Base-by-base conservation (phyloP, 2,329 filamentous ascomycete genomes). In the Hysterium pulicare region DNA sequence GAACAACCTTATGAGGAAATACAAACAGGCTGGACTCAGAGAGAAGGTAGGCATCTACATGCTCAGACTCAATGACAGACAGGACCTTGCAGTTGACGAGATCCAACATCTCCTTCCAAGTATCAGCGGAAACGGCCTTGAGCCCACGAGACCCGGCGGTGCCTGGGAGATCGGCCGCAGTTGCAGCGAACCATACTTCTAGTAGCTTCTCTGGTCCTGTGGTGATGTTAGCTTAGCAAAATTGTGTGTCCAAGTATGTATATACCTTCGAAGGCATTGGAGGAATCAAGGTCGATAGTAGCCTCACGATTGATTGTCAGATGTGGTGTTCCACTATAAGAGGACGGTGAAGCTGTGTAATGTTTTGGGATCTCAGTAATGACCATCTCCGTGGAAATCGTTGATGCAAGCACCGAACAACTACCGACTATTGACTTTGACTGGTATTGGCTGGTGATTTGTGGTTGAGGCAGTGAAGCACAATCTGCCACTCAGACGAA, bases 11-110 rank as follows among this genome's bases (percentile, higher is more conserved):
- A 80, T 98, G 93, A n/a, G 90, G 90, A 70, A 95, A 98, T 57
- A 98, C 89, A 66, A 98, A 98, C 90, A 98, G 95, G 86, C 93
- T 97, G 31, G 93, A 97, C 73, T 98, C 93, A 50, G 93, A 98
- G 42, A 98, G 78, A 5, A 98, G 82, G 66, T 98, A 98, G 52
- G 93, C 91, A 64, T 98, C 93, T 57, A 97, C 86, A 63, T 91
- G 84, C 50, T 95, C 90, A 19, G 91, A 95, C 64, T 91, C 84
- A 50, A 98, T 81, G 49, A 95, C 86, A 3, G 93, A 98, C 42
- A 98, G 77, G 42, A 98, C 90, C 74, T 98, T 93, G 83, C 93
- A 98, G 68, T 96, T 95, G 71, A 98, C 93, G 62, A 96, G 79
- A 66, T 98, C 93, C 46, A 98, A 81, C 93, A 98, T 96, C 45